Percentiles rank a stretch among this genome's conserved stretches.
Conservation (phyloP, 768 basidiomycete species). For the Mycena sanguinolenta region DNA sequence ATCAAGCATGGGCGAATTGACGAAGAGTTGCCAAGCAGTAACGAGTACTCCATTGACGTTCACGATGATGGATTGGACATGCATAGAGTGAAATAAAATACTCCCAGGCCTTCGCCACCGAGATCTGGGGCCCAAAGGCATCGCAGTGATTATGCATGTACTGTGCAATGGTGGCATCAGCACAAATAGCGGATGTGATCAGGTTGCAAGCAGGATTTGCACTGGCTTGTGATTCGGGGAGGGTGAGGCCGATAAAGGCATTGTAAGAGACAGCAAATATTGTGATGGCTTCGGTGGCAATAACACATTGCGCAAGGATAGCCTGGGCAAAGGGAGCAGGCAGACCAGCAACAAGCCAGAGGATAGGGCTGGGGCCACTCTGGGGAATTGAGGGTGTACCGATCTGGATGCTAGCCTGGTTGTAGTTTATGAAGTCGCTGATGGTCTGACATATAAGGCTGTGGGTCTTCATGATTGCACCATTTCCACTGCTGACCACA, state of each 20-base stretch:
- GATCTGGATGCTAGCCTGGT: background rate
- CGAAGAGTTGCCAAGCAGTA: background rate
- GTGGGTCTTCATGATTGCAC: background rate
- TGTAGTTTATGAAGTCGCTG: background rate
- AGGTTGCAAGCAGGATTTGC: no score
- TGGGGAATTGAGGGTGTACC: background rate
- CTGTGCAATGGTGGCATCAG: no score
- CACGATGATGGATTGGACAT: background rate
- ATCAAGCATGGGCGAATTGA: background rate
- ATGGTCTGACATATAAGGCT: background rate
- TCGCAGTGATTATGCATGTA: no score
- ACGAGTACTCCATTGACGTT: no score
- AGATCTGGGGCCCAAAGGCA: no score
- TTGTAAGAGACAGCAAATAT: background rate
- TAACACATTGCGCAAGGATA: background rate
- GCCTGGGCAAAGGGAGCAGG: background rate
- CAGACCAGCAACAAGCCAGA: background rate
- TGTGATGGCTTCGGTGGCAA: background rate
- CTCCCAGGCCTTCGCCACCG: no score
- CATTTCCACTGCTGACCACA: conserved; percentile 1
- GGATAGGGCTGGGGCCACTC: background rate
- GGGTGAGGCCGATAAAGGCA: background rate
- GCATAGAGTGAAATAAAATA: no score
- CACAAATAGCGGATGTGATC: no score
- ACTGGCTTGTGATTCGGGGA: no score